These are phyloP conservation scores for Paragyromitra xinjiangensis DNA, from an alignment of 495 filamentous ascomycete genomes.

Conservation along the genomic window DNA sequence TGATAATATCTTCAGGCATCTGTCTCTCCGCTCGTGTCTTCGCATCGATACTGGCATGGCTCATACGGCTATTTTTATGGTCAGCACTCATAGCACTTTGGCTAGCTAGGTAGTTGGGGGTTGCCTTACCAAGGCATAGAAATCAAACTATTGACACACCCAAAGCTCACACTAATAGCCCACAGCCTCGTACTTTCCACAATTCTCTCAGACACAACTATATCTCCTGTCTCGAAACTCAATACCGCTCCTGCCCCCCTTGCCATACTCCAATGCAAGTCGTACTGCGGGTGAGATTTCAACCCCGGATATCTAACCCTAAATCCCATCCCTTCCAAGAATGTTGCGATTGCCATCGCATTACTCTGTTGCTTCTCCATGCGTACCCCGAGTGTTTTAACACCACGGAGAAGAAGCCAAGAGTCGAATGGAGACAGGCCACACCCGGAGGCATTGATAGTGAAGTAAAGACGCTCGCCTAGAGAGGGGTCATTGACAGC, in stretches of 20 bases:
- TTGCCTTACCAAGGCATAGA: constrained; percentile 82
- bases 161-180: constrained; percentile 95
- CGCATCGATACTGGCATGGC: constrained; percentile 96
- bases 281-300: constrained; percentile 93
- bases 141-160: constrained; percentile 97
- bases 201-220: constrained; percentile 82
- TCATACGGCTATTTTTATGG: constrained; percentile 73
- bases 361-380: constrained; percentile 98
- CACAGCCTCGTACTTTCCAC: constrained; percentile 91
- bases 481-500: constrained; percentile 82
- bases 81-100: not conserved
- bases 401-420: constrained; percentile 90
- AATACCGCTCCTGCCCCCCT: constrained; percentile 92
- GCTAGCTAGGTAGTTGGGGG: too few species aligned
- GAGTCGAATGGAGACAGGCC: constrained; percentile 94
- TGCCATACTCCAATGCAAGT: constrained; percentile 92
- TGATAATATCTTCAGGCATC: constrained; percentile 95
- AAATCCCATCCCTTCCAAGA: constrained; percentile 91
- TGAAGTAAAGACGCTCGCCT: constrained; percentile 91
- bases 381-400: constrained; percentile 95
- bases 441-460: constrained; percentile 94
- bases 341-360: constrained; percentile 87
- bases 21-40: constrained; percentile 88
- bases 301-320: constrained; percentile 93
- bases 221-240: constrained; percentile 92